phyloP scores from a whole-genome alignment of 257 asterid species.

The Henckelia pumila region DNA sequence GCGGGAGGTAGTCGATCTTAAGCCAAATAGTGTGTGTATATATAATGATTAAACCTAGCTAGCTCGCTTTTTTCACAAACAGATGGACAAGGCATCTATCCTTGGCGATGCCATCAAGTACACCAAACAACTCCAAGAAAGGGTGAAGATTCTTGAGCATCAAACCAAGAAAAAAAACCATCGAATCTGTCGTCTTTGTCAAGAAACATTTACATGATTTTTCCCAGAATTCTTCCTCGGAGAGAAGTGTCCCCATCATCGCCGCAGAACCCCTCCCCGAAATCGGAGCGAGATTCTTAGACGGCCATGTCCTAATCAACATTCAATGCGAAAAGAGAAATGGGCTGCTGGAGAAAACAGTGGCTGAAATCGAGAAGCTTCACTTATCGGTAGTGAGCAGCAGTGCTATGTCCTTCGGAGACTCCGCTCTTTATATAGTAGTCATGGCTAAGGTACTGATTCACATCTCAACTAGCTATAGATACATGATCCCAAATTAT shows the following conservation, averaged over 20 bases:
- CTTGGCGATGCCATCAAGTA: constrained; percentile 81
- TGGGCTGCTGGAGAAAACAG: constrained; percentile 46
- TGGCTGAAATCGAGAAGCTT: constrained; percentile 59
- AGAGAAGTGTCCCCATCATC: constrained; percentile 4
- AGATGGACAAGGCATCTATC: constrained; percentile 86
- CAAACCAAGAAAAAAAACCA: constrained; percentile 42
- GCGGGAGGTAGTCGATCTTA: no score
- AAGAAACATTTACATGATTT: constrained; percentile 38
- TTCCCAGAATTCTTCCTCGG: no score
- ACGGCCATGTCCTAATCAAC: constrained; percentile 50
- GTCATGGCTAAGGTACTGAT: constrained; percentile 59
- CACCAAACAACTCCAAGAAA: constrained; percentile 75
- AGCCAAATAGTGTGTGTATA: no score
- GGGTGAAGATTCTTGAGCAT: constrained; percentile 66
- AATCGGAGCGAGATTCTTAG: constrained; percentile 54
- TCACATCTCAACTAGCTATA: no score
- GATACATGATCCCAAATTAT: no score
- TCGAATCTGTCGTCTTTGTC: constrained; percentile 49
- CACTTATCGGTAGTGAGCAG: constrained; percentile 53
- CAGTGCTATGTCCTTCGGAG: constrained; percentile 59
- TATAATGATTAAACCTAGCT: no score
- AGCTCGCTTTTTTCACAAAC: not conserved
- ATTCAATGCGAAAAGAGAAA: constrained; percentile 65
- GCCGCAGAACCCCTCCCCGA: constrained; percentile 55
- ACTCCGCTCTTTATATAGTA: constrained; percentile 56